A percentile compares a stretch with the other conserved stretches of the same genome.
Evolutionary conservation across 345 rosid genomes (phyloP).

Genomic region (Gossypium mustelinum): DNA sequence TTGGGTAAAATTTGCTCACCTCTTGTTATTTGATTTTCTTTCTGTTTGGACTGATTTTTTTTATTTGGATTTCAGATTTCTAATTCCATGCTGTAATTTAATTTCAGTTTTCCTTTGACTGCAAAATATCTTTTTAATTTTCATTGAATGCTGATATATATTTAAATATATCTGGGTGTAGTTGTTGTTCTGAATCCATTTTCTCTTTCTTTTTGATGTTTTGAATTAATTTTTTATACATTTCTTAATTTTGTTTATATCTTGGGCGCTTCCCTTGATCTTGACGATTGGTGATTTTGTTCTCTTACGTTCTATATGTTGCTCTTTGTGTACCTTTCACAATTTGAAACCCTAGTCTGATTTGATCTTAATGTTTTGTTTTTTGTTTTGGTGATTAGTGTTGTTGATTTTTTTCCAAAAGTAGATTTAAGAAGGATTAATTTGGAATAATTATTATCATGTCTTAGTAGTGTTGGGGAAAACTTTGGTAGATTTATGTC

Average conservation of each 20-base stretch:
- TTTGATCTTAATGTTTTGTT: background rate
- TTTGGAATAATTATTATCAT: background rate
- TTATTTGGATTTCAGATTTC: background rate
- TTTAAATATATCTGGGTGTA: background rate
- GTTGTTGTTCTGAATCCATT: background rate
- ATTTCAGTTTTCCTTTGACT: background rate
- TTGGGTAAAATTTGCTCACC: background rate
- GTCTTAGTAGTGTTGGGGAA: background rate
- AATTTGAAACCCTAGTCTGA: background rate
- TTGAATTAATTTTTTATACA: background rate
- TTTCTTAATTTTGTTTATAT: background rate
- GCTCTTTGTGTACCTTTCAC: background rate
- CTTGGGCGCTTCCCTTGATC: background rate
- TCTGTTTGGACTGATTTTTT: background rate
- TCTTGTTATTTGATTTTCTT: background rate
- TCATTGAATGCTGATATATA: background rate
- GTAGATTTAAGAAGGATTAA: constrained; percentile 3
- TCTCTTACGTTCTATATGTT: background rate
- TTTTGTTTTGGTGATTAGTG: background rate
- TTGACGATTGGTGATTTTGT: background rate
- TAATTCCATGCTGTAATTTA: background rate
- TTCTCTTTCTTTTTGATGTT: background rate
- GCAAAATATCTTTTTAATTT: background rate
- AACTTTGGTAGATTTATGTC: background rate
- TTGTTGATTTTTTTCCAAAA: background rate